Evolutionary conservation across 805 yeast species (phyloP).

Genomic region (Yueomyces sp.): DNA sequence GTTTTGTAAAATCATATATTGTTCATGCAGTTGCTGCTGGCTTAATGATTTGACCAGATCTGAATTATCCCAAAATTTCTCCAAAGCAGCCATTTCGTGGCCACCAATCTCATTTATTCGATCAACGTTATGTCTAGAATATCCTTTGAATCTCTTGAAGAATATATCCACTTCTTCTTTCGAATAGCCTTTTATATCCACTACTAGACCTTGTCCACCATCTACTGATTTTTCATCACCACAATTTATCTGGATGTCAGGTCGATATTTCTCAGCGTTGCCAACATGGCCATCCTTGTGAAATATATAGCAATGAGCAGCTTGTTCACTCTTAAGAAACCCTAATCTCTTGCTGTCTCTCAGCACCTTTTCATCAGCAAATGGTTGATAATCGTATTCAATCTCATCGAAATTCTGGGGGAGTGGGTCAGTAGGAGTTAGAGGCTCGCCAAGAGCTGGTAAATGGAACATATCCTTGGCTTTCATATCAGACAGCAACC

Average conservation of each 20-base stretch:
- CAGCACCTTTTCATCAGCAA: constrained; percentile 11
- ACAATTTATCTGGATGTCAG: constrained; percentile 16
- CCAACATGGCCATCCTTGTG: constrained; percentile 10
- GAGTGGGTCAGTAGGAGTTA: no score
- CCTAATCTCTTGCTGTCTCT: constrained; percentile 12
- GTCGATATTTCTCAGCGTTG: constrained; percentile 9
- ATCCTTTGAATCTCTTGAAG: neutral
- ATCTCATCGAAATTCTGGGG: neutral
- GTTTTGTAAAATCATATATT: constrained; percentile 9
- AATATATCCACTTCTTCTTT: constrained; percentile 4
- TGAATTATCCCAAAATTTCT: constrained; percentile 11
- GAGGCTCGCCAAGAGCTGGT: neutral
- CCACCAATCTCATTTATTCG: constrained; percentile 10
- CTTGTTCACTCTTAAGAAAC: constrained; percentile 13
- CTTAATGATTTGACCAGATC: constrained; percentile 9
- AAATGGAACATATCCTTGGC: neutral
- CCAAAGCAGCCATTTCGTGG: constrained; percentile 9
- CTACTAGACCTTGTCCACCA: neutral
- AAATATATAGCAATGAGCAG: constrained; percentile 20
- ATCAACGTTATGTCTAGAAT: constrained; percentile 10
- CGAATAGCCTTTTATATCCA: constrained; percentile 7
- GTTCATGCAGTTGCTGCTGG: constrained; percentile 11
- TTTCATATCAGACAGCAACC: neutral
- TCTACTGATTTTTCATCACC: constrained; percentile 4
- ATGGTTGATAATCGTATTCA: constrained; percentile 10